These are phyloP conservation scores for Geranium brycei DNA, from an alignment of 345 rosid genomes.

Conservation along the genomic window DNA sequence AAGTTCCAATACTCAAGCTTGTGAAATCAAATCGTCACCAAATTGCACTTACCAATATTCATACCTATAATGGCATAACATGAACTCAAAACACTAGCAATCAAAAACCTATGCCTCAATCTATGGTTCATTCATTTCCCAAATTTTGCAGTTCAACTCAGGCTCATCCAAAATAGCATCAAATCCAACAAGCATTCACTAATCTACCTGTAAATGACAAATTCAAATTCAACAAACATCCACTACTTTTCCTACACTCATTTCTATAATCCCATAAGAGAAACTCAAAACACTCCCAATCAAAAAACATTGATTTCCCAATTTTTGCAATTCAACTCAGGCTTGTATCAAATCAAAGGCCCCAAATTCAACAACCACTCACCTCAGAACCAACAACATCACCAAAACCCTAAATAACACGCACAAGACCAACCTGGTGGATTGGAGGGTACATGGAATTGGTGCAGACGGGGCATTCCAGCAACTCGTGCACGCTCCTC, in stretches of 20 bases:
- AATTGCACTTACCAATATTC: no score
- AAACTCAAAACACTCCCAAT: not conserved
- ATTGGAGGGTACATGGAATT: conserved; percentile 98
- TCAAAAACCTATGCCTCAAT: not conserved
- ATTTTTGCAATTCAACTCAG: conserved; percentile 7
- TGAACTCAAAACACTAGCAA: not conserved
- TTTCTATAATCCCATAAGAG: no score
- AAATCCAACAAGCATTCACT: not conserved
- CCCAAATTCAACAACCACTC: conserved; percentile 1
- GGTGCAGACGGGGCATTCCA: conserved; percentile 98
- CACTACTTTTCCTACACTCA: no score
- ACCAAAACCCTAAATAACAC: not conserved
- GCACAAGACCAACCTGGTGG: conserved; percentile 57
- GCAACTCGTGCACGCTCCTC: conserved; percentile 85
- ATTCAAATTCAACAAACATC: not conserved
- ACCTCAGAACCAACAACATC: not conserved
- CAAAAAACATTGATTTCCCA: conserved; percentile 5
- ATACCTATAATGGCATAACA: no score
- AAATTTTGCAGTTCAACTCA: conserved; percentile 6
- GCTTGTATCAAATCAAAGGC: no score
- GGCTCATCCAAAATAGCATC: not conserved
- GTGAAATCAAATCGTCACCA: no score
- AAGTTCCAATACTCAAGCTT: no score
- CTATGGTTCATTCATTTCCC: conserved; percentile 7
- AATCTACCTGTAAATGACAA: not conserved